A percentile compares a stretch with the other conserved stretches of the same genome.
Evolutionary conservation across 1,284 basidiomycete genomes (phyloP).

Genomic region (Mycosarcoma maydis): DNA sequence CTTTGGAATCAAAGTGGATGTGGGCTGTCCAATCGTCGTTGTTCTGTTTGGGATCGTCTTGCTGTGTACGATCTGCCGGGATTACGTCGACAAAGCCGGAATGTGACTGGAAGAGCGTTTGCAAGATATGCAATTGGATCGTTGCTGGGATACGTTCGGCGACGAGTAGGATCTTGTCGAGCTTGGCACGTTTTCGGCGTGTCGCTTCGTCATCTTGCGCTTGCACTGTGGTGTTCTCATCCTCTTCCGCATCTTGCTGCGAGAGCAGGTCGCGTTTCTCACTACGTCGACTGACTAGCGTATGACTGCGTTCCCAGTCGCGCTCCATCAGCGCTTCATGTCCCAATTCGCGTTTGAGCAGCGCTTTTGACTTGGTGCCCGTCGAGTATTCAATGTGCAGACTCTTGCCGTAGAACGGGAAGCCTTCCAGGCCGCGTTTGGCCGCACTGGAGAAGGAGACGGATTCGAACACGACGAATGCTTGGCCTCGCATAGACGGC

Average conservation of each 20-base stretch:
- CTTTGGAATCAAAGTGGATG: conserved; percentile 77
- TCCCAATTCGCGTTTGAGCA: conserved; percentile 66
- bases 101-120: conserved; percentile 10
- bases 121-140: conserved; percentile 4
- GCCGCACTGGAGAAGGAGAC: conserved; percentile 87
- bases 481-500: conserved; percentile 89
- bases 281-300: conserved; percentile 4
- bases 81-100: neutral
- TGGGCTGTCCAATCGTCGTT: conserved; percentile 71
- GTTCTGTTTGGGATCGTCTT: conserved; percentile 54
- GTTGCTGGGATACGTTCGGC: conserved; percentile 77
- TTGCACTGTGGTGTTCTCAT: conserved; percentile 68
- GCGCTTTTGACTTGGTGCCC: conserved; percentile 81
- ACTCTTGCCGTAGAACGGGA: conserved; percentile 90
- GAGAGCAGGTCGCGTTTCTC: conserved; percentile 52
- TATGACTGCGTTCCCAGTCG: conserved; percentile 18
- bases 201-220: conserved; percentile 68
- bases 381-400: conserved; percentile 83
- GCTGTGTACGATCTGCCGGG: neutral
- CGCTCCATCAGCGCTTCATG: conserved; percentile 52
- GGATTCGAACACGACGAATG: conserved; percentile 94
- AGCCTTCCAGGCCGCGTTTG: conserved; percentile 86
- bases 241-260: conserved; percentile 74
- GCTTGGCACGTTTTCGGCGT: conserved; percentile 65
- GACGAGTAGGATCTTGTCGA: conserved; percentile 23